Evolutionary conservation across 352 stramenopile genomes (phyloP).

Genomic region (Pythium myriotylum): DNA sequence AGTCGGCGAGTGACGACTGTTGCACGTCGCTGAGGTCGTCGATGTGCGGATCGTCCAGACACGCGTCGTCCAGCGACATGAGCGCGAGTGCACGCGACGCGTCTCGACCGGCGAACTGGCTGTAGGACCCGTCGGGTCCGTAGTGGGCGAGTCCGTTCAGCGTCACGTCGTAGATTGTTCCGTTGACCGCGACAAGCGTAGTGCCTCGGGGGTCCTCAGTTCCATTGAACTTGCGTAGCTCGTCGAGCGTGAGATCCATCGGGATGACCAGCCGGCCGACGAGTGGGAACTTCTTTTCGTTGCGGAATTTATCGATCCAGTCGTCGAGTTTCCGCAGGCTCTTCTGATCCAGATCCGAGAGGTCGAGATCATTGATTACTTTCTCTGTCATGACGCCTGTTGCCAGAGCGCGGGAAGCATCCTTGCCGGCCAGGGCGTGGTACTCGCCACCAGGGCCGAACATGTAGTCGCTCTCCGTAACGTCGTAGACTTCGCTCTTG

Average conservation of each 20-base stretch:
- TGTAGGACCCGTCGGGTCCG: constrained; percentile 88
- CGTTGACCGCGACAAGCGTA: constrained; percentile 89
- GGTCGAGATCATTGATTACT: constrained; percentile 56
- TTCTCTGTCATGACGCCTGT: constrained; percentile 83
- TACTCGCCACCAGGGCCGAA: constrained; percentile 91
- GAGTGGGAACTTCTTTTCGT: constrained; percentile 88
- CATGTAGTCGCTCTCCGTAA: constrained; percentile 78
- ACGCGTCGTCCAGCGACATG: constrained; percentile 94
- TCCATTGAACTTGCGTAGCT: constrained; percentile 79
- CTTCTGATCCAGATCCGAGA: constrained; percentile 42
- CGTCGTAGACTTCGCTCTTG: constrained; percentile 93
- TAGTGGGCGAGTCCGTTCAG: constrained; percentile 91
- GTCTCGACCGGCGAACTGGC: constrained; percentile 93
- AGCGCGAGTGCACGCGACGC: constrained; percentile 91
- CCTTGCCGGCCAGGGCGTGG: constrained; percentile 87
- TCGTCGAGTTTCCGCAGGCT: constrained; percentile 47
- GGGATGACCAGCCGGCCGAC: constrained; percentile 86
- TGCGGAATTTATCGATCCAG: constrained; percentile 87
- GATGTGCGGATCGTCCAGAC: constrained; percentile 80
- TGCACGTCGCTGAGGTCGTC: constrained; percentile 88
- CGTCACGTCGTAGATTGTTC: constrained; percentile 94
- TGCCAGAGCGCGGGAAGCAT: constrained; percentile 89
- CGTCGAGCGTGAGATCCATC: constrained; percentile 48
- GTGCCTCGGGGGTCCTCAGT: constrained; percentile 58
- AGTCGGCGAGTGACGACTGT: constrained; percentile 90